These are phyloP conservation scores for Kodamaea nitidulidarum DNA, from an alignment of 805 yeast genomes.

Conservation along the genomic window DNA sequence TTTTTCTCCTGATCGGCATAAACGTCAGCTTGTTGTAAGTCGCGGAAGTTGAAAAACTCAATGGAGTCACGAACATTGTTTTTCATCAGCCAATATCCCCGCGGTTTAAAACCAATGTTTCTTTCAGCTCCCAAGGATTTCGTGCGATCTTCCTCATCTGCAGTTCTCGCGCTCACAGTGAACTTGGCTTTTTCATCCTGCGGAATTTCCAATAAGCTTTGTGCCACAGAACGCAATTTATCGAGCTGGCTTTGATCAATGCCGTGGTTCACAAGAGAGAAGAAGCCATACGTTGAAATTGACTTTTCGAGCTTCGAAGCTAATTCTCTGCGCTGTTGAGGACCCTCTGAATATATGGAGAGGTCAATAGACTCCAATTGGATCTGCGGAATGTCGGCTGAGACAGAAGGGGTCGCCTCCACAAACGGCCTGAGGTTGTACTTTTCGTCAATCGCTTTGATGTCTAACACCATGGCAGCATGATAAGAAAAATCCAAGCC, in stretches of 20 bases:
- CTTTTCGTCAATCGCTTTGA: constrained; percentile 17
- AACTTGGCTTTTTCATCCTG: constrained; percentile 35
- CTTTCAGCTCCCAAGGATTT: constrained; percentile 27
- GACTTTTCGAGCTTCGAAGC: constrained; percentile 39
- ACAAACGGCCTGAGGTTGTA: constrained; percentile 30
- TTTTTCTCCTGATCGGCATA: constrained; percentile 17
- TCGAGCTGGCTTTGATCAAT: constrained; percentile 28
- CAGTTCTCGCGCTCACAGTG: constrained; percentile 37
- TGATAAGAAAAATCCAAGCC: no score
- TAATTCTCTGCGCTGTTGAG: constrained; percentile 24
- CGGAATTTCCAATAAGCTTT: constrained; percentile 37
- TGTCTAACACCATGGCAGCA: not conserved
- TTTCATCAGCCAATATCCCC: constrained; percentile 28
- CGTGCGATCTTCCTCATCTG: constrained; percentile 24
- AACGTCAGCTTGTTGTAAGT: constrained; percentile 21
- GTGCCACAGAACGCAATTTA: constrained; percentile 38
- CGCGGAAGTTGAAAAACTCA: constrained; percentile 25
- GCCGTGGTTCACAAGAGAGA: constrained; percentile 42
- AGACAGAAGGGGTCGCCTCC: constrained; percentile 22
- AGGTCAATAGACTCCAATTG: constrained; percentile 36
- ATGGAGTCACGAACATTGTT: constrained; percentile 27
- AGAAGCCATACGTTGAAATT: constrained; percentile 41
- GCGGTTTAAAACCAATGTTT: constrained; percentile 29
- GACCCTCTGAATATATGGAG: constrained; percentile 32
- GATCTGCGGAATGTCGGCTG: constrained; percentile 16